Evolutionary conservation across 2,329 filamentous ascomycete genomes (phyloP), one percentile per base, ranked within the genome.

Genomic region (Hypoxylon sp.): DNA sequence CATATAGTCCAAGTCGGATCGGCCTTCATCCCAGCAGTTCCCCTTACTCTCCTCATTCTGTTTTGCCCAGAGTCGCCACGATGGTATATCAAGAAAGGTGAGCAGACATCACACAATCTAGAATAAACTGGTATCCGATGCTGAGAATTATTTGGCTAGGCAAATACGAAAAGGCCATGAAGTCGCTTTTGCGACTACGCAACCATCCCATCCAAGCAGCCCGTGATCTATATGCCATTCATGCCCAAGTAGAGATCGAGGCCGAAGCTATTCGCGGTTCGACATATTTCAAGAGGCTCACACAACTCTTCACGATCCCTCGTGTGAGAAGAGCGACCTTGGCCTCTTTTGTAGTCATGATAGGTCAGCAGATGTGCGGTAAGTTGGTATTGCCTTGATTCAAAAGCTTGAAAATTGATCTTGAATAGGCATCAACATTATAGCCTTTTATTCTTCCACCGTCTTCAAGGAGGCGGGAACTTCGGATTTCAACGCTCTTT

Each of bases 331-430:
- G 82, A 29, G 88, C 87, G 0, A 88, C 84, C 0, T 76, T 84
- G 42, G 87, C 86, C 1, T 84, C 86, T 0, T 83, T 81, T 56
- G 81, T 81, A 1, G 84, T 89, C 59, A 90, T 90, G 85, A 82
- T 84, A 59, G 74, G 73, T 0, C 82, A 86, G 61, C 83, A 86
- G 63, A 78, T 86, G 73, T 84, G 81, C 52, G 82, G 81, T 29
- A 40, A 40, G 47, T 30, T 30, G 7, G 9, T 13, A n/a, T 9
- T 16, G 3, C 13, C 12, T 21, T 2, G 13, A 5, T 8, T 11
- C 13, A 5, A 9, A n/a, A 21, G 2, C 21, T 8, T 5, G 16
- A n/a, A 7, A 32, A 19, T 26, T 55, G 12, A 55, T 12, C 16
- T 7, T 3, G 2, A 48, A 23, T 34, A 57, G 56, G 52, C 3